phyloP scores from a whole-genome alignment of 495 filamentous ascomycete genomes.

The Neurospora tetraspora region DNA sequence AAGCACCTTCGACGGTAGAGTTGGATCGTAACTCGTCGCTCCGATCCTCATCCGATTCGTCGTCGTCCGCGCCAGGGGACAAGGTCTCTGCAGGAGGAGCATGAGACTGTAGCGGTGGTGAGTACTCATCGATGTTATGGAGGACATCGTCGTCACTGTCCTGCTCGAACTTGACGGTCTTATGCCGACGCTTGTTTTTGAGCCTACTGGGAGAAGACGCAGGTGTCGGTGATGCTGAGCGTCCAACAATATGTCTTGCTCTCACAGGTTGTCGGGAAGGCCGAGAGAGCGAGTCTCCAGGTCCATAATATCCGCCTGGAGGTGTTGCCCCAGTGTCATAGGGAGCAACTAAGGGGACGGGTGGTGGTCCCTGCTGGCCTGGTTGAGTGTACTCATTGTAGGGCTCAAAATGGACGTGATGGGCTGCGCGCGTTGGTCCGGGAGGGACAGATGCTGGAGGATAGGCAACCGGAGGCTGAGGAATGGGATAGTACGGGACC shows the following conservation, averaged over 20 bases:
- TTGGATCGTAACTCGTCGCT: not conserved
- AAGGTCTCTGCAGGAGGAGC: not conserved
- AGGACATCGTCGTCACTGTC: not conserved
- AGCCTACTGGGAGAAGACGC: not conserved
- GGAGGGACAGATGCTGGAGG: not conserved
- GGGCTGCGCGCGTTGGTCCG: not conserved
- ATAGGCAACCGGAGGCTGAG: not conserved
- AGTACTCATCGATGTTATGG: not conserved
- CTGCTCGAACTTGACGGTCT: not conserved
- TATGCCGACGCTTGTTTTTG: not conserved
- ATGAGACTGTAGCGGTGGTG: not conserved
- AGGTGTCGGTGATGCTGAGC: not conserved
- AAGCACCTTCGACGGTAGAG: not conserved
- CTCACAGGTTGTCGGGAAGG: not conserved
- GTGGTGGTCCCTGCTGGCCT: not conserved
- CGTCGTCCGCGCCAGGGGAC: not conserved
- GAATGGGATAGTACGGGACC: not conserved
- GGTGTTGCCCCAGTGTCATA: not conserved
- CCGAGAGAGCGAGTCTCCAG: not conserved
- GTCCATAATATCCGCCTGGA: not conserved
- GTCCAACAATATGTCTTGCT: not conserved
- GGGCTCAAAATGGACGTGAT: not conserved
- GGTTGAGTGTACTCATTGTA: not conserved
- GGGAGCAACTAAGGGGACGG: not conserved
- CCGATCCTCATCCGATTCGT: not conserved